Evolutionary conservation across 495 filamentous ascomycete genomes (phyloP), one percentile per base, ranked within the genome.

Genomic region (Parachaetomium inaequale): DNA sequence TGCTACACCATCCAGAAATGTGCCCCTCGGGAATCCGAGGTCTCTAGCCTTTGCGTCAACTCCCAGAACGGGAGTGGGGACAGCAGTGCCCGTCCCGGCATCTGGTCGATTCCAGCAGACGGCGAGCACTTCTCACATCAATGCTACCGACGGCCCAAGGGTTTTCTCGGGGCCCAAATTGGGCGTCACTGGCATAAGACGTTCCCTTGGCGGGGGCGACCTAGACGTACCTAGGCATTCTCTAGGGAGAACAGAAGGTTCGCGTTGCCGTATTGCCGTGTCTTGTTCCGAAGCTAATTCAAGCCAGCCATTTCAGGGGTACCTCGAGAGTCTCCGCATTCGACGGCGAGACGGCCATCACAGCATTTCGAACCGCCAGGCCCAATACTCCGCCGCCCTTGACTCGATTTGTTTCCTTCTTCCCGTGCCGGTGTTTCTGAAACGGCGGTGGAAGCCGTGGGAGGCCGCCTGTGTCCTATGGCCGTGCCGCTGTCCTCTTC

Each of bases 1-100:
- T 17, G 47, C 23, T 6, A 63, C 43, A 8, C 61, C 61, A 26
- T 58, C 54, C 23, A 51, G 54, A 6, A 49, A 52, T 47, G n/a
- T 58, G 5, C 45, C 34, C 0, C 7, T 52, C 17, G 43, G 54
- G 28, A 52, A 57, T 17, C 32, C 61, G 7, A 43, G 46, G n/a
- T 36, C 61, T 2, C 46, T 29, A 6, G 54, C 34, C 15, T 63
- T 63, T 5, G 12, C 47, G 6, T 58, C 61, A 0, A 63, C 61
- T 0, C 61, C 61, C 1, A 28, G 54, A 26, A 36, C 54, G 7
- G 61, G 54, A 1, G 34, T 63, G 21, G 61, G 55, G 4, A 45
- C 46, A 26, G 23, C 42, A 7, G 2, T 23, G 31, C 4, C 46
- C 14, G 31, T 25, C 10, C 61, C 61, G 26, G 46, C 34, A 2